Base-by-base conservation (phyloP, 352 stramenopile species). In the Phytopythium ostracodes region DNA sequence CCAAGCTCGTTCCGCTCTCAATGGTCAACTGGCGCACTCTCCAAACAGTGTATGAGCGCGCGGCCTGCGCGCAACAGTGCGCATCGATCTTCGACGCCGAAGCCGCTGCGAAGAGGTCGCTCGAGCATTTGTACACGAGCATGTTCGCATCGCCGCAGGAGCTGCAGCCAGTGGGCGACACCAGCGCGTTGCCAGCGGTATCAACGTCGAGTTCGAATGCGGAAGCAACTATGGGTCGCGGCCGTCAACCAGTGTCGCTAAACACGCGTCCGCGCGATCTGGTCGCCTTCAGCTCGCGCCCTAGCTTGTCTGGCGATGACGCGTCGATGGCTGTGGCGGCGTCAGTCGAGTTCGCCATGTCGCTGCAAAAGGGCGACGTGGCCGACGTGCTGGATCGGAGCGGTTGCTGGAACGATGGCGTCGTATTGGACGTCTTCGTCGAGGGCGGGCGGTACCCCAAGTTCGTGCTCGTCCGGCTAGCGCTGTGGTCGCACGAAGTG, bases 321-420 rank as follows among this genome's bases (percentile, higher is more conserved):
- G 75, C 71, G 12, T 55, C 74, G 3, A 64, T 60, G 24, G 63
- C 67, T 22, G 78, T 92, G 10, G 79, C 66, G 12, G 83, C 76
- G 24, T 92, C 85, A 4, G 73, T 91, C 31, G 82, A 93, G 62
- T 92, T 84, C 67, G 75, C 79, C 20, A 60, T 91, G 59, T 62
- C 71, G 52, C 62, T 87, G 52, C 61, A 71, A 63, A 55, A 76
- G 8, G 87, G 85, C 6, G 84, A 94, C 52, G 73, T 82, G 44
- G 76, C 92, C 31, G 87, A 96, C 60, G 84, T 90, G 46, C 65
- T 96, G 20, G 87, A 96, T 66, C 70, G 73, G 38, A 88, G 87
- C 29, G 82, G 80, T 6, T 88, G 81, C 55, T 96, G 87, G 87
- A 90, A 89, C 50, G 76, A 89, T n/a, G 87, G 81, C 12, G 73